Evolutionary conservation across 139 green algal genomes (phyloP).

Genomic region (Penium margaritaceum): DNA sequence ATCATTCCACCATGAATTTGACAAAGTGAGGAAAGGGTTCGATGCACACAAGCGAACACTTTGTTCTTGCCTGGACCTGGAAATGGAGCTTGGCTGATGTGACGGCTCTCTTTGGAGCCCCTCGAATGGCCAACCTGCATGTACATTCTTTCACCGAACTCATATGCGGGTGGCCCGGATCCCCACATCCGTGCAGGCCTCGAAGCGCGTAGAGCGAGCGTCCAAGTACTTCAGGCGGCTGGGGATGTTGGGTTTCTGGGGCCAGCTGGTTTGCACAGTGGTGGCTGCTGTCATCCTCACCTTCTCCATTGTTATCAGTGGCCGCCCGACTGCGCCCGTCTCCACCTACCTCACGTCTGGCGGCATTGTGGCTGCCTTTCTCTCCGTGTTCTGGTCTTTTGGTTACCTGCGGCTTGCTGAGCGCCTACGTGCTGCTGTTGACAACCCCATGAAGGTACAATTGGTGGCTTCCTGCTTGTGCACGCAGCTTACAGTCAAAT

Average conservation of each 20-base stretch:
- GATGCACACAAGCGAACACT: too few species aligned
- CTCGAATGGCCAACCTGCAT: too few species aligned
- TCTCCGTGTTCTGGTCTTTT: slow-evolving; percentile 78
- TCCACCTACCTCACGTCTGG: slow-evolving; percentile 77
- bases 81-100: too few species aligned
- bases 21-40: too few species aligned
- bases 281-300: slow-evolving; percentile 83
- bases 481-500: neutral
- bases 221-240: slow-evolving; percentile 30
- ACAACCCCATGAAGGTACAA: slow-evolving; percentile 43
- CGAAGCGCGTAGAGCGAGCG: neutral
- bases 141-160: too few species aligned
- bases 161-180: too few species aligned
- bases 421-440: slow-evolving; percentile 24
- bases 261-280: slow-evolving; percentile 79
- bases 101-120: too few species aligned
- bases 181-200: too few species aligned
- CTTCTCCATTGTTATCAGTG: slow-evolving; percentile 66
- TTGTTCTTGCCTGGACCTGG: too few species aligned
- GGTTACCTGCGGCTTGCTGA: slow-evolving; percentile 39
- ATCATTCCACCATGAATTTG: too few species aligned
- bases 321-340: slow-evolving; percentile 21
- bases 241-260: slow-evolving; percentile 71
- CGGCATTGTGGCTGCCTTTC: slow-evolving; percentile 80
- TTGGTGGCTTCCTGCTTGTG: too few species aligned